A percentile compares a stretch with the other conserved stretches of the same genome.
Evolutionary conservation across 139 green algal species (phyloP).

Genomic region (Axilococcus clingmanii): DNA sequence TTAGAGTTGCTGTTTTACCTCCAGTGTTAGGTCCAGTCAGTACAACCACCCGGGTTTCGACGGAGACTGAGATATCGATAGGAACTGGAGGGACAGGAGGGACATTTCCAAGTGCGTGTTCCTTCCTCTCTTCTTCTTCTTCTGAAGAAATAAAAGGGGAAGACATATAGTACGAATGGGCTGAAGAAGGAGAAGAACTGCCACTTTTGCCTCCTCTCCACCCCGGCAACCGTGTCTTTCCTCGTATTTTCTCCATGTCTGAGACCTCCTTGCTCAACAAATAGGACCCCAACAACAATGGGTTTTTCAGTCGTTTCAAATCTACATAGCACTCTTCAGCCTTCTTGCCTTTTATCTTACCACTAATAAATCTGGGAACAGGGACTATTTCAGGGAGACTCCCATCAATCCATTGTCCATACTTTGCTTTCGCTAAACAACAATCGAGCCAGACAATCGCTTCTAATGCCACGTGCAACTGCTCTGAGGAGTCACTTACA

Average conservation of each 20-base stretch:
- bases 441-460: conserved; percentile 56
- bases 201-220: not conserved
- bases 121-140: too few relatives aligned
- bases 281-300: conserved; percentile 59
- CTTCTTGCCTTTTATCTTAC: conserved; percentile 14
- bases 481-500: conserved; percentile 11
- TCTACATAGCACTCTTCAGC: conserved; percentile 12
- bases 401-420: conserved; percentile 57
- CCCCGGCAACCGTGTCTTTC: conserved; percentile 2
- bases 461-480: conserved; percentile 13
- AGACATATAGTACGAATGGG: not conserved
- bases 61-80: conserved; percentile 47
- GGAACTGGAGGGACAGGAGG: conserved; percentile 17
- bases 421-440: conserved; percentile 40
- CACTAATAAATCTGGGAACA: conserved; percentile 25
- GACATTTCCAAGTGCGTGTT: not conserved
- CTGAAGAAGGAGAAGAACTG: not conserved
- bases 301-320: conserved; percentile 49
- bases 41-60: conserved; percentile 31
- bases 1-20: conserved; percentile 90
- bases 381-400: conserved; percentile 38
- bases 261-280: conserved; percentile 21
- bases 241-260: conserved; percentile 2
- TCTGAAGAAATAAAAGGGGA: not conserved
- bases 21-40: conserved; percentile 46